Base-by-base conservation (phyloP, 768 basidiomycete genomes). In the Tulasnella sp. region DNA sequence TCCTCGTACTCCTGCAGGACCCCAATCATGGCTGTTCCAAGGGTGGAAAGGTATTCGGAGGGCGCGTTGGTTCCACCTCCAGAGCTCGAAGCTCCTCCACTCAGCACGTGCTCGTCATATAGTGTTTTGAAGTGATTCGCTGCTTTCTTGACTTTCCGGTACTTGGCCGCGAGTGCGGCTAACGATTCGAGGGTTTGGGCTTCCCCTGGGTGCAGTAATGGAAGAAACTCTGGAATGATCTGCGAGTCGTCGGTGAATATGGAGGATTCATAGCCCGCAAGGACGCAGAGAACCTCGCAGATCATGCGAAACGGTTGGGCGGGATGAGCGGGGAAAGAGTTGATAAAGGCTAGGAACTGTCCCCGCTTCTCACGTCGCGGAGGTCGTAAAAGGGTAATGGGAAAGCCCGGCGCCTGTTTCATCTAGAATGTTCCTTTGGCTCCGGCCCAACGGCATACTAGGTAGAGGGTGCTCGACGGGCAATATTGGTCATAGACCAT, bases 201-300 rank as follows among this genome's bases (percentile, higher is more conserved):
- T 83, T 97, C 96, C 14, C 96, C 96, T 2, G 96, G 96, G 83
- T 98, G 96, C 3, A 98, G 89, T 21, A 96, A 90, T 4, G 91
- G 87, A 8, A 85, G 83, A 82, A 95, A 92, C 0, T 91, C 88
- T 6, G 93, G 90, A 0, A 83, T 91, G 89, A 58, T 94, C 21
- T 78, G 75, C 44, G 52, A 58, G n/a, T 81, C 62, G 16, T 81
- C 31, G 10, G 58, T 88, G 85, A 98, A 96, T 75, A 98, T 87
- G 1, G 94, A 93, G 0, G 96, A 97, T 6, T 90, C 88, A 86
- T 98, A 95, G 48, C 96, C 96, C 3, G 93, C 91, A 73, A 98
- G 91, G 76, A 96, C 88, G 79, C 96, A 90, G 71, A 97, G 89
- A 78, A 97, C 87, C 86, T 97, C 96, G 82, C 95, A 92, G 81